phyloP scores from a whole-genome alignment of 306 rosid species.

The Quercus rubra region DNA sequence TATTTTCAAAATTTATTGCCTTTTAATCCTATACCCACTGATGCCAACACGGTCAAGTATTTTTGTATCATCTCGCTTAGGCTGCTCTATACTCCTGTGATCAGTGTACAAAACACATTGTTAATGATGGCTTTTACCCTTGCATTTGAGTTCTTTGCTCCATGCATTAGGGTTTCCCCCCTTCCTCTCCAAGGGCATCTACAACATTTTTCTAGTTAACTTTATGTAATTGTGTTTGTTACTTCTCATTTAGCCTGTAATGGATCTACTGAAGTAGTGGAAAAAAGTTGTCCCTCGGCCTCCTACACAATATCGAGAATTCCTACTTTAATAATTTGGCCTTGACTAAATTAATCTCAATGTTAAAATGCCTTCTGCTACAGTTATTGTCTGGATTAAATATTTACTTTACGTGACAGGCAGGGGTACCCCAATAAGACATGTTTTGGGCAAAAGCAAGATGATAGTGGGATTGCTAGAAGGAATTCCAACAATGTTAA shows the following conservation, averaged over 20 bases:
- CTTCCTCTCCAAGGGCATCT: neutral
- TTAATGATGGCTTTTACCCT: neutral
- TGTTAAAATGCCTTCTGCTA: constrained; percentile 14
- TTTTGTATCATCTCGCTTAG: neutral
- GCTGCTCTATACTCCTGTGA: neutral
- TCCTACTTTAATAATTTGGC: neutral
- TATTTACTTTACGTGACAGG: constrained; percentile 45
- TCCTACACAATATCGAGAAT: neutral
- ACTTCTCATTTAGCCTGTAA: neutral
- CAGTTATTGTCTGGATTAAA: constrained; percentile 16
- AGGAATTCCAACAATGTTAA: constrained; percentile 94
- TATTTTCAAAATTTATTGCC: neutral
- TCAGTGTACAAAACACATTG: neutral
- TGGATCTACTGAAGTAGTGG: neutral
- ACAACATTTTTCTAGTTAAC: neutral
- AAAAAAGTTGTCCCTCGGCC: neutral
- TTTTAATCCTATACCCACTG: neutral
- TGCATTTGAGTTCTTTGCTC: neutral
- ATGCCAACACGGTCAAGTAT: neutral
- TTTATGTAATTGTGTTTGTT: neutral
- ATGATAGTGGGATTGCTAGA: constrained; percentile 86
- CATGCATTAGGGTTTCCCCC: neutral
- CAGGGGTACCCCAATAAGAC: constrained; percentile 66
- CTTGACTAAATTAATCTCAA: constrained; percentile 7
- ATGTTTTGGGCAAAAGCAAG: constrained; percentile 90